These are phyloP conservation scores for Candida awuae DNA, from an alignment of 805 yeast genomes.

Conservation along the genomic window DNA sequence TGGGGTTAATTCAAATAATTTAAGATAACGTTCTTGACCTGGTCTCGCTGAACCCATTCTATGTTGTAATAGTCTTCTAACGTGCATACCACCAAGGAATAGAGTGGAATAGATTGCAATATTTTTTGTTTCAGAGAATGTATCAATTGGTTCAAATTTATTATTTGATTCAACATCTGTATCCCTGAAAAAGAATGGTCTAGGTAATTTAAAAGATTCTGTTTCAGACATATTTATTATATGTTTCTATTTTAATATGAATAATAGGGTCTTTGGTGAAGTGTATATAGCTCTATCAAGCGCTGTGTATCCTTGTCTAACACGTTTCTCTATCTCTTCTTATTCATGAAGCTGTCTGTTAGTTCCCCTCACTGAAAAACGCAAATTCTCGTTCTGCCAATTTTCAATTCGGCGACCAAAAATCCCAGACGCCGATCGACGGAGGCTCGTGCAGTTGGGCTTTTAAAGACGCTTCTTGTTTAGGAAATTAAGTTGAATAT, in stretches of 20 bases:
- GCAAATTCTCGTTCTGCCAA: background rate
- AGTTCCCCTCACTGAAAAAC: conserved; percentile 1
- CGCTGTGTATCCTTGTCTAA: background rate
- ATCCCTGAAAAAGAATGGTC: conserved; percentile 24
- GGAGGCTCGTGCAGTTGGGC: no score
- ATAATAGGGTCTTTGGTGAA: conserved; percentile 1
- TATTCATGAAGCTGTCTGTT: background rate
- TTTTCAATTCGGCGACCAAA: background rate
- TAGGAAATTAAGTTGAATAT: no score
- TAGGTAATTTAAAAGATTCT: conserved; percentile 20
- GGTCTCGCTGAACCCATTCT: conserved; percentile 33
- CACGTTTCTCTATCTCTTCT: background rate
- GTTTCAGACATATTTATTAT: conserved; percentile 1
- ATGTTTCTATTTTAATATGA: background rate
- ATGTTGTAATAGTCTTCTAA: conserved; percentile 30
- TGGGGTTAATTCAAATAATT: conserved; percentile 24
- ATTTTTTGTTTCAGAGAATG: conserved; percentile 24
- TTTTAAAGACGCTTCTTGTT: no score
- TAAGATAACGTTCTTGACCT: conserved; percentile 28
- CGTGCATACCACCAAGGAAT: conserved; percentile 30
- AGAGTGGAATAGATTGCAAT: conserved; percentile 25
- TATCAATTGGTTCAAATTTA: conserved; percentile 25
- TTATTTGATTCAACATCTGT: conserved; percentile 6
- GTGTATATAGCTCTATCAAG: background rate
- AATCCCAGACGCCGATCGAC: background rate